A percentile compares a stretch with the other conserved stretches of the same genome.
These are phyloP conservation scores for Pichia gijzeniarum DNA, from an alignment of 805 yeast genomes.

Conservation along the genomic window DNA sequence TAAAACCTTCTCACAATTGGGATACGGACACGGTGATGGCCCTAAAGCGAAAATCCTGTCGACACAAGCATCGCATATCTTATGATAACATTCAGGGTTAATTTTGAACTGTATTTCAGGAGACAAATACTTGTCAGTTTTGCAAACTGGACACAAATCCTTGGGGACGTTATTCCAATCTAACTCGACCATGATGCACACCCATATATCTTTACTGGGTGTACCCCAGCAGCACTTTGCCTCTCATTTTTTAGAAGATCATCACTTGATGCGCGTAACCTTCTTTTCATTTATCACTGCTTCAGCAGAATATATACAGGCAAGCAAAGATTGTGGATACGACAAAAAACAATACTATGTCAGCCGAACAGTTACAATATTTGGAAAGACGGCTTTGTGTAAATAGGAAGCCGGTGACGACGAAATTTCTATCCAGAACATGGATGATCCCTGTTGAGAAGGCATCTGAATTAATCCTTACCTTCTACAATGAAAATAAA, in stretches of 20 bases:
- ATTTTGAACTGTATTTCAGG: slow-evolving; percentile 90
- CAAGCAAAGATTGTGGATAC: no score
- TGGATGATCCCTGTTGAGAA: slow-evolving; percentile 15
- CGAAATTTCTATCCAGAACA: slow-evolving; percentile 19
- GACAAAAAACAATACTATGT: no score
- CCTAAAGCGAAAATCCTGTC: slow-evolving; percentile 92
- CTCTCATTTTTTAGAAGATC: no score
- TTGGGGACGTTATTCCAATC: slow-evolving; percentile 32
- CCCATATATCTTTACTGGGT: no score
- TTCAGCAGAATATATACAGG: no score
- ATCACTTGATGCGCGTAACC: no score
- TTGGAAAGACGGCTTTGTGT: neutral
- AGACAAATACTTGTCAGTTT: slow-evolving; percentile 87
- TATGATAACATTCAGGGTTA: slow-evolving; percentile 97
- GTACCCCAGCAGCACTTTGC: no score
- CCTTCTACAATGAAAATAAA: slow-evolving; percentile 18
- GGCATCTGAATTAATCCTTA: slow-evolving; percentile 20
- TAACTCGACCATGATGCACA: slow-evolving; percentile 31
- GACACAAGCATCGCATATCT: slow-evolving; percentile 94
- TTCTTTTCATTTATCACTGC: no score
- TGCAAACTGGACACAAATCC: slow-evolving; percentile 88
- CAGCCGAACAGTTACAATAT: neutral
- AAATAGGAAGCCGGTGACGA: slow-evolving; percentile 23
- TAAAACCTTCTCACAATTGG: slow-evolving; percentile 79
- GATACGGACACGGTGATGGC: slow-evolving; percentile 95